These are phyloP conservation scores for Tetraselmis chui DNA, from an alignment of 139 green algal species.

Conservation along the genomic window DNA sequence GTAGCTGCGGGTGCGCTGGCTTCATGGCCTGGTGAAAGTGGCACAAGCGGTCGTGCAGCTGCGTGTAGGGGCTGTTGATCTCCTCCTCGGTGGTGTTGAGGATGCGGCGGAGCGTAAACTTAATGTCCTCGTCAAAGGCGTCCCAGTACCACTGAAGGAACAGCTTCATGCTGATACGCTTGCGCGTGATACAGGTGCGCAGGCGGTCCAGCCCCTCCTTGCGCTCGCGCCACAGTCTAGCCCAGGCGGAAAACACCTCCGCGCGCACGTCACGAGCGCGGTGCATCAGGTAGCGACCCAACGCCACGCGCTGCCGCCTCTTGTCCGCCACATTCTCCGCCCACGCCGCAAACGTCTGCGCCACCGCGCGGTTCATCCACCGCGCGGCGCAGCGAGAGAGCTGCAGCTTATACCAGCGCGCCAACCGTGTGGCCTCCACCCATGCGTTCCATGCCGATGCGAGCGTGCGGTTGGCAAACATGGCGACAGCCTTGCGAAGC, in stretches of 20 bases:
- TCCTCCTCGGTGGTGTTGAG: conserved; percentile 35
- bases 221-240: conserved; percentile 10
- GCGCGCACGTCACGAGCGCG: neutral
- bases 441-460: neutral
- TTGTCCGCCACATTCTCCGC: conserved; percentile 12
- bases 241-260: neutral
- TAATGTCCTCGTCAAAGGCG: conserved; percentile 54
- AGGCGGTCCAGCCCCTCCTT: conserved; percentile 18
- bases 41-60: neutral
- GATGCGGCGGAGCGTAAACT: conserved; percentile 35
- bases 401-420: conserved; percentile 9
- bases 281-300: neutral
- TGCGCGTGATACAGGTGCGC: conserved; percentile 47
- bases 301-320: neutral
- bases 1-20: neutral
- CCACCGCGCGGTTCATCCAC: conserved; percentile 1
- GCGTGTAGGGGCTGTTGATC: conserved; percentile 15
- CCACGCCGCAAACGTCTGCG: conserved; percentile 27
- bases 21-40: neutral
- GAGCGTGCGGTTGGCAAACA: neutral
- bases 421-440: neutral
- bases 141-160: conserved; percentile 73
- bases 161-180: conserved; percentile 49
- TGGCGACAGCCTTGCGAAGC: neutral
- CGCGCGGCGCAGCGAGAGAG: neutral